Base-by-base conservation (phyloP, 2,329 filamentous ascomycete species). In the Sarocladium brachiariae region DNA sequence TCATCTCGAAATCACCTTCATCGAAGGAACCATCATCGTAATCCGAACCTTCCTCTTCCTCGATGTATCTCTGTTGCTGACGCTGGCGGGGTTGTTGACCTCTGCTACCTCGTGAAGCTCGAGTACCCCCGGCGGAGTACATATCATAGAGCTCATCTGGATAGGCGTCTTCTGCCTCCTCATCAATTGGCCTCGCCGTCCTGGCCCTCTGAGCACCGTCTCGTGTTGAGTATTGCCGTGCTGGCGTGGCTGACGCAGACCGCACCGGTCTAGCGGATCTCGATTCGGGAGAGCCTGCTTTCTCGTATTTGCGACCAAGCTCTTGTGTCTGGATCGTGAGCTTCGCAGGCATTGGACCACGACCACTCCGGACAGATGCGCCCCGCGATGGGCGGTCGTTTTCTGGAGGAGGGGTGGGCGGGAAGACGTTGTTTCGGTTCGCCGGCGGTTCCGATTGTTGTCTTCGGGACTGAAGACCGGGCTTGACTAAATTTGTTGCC, bases 381-480 rank as follows among this genome's bases (percentile, higher is more conserved):
- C 71, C 79, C 19, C 81, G 74, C 56, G 70, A 77, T 59, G 78
- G 71, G 38, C 84, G 86, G 58, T 96, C 90, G 55, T 81, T 80
- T 73, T 99, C 93, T 5, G 93, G 93, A 6, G 93, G 93, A 35
- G 93, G 93, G n/a, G 93, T 97, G n/a, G 93, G 93, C 16, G 93
- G 93, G 72, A 97, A 96, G 55, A 92, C 80, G 60, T 87, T 88
- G 46, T 14, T 37, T 59, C 89, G 83, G 63, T 80, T 81, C 56
- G 83, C 73, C 1, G 89, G 88, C 8, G 89, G 89, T 63, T 93
- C 90, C 16, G 88, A 93, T 63, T 93, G 89, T 61, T 95, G 89
- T 61, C 87, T 80, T 56, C 87, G 82, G 62, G 87, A 92, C 58
- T 80, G 78, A 30, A 97, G 74, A 47, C 87, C 87, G 27, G 89